Base-by-base conservation (phyloP, 202 grass and related monocot species). In the Panicum virgatum region DNA sequence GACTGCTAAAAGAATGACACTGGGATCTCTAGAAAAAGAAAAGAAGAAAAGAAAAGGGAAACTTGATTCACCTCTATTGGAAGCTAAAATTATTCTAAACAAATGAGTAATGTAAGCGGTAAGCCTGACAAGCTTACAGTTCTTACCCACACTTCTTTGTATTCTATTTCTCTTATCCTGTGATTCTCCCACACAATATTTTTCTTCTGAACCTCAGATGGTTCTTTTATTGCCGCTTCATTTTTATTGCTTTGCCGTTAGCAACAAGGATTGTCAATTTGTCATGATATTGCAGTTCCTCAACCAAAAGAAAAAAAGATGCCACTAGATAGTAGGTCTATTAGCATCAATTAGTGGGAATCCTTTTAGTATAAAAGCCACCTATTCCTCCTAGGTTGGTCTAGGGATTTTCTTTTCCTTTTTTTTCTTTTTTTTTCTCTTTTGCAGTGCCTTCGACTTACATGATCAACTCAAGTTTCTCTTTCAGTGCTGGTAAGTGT, bases 391-490 rank as follows among this genome's bases (percentile, higher is more conserved):
- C 48, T 52, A 52, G 18, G 18, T 52, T 52, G 5, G 48, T 20
- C 4, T 52, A 51, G 16, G 46, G 44, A 3, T 14, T 46, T 48
- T 34, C 32, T 34, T 34, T 48, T 6, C 39, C 3, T 40, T 9
- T 40, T 9, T 40, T 52, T 22, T 23, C n/a, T n/a, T n/a, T n/a
- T n/a, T n/a, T n/a, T n/a, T n/a, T n/a, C n/a, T 22, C 11, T 20
- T 56, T 8, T 9, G 51, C 48, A 73, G 48, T 66, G 23, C 64
- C 56, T 23, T 81, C 36, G 3, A 61, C 50, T 85, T 84, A 74
- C 66, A 59, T 78, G 45, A 60, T 76, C 32, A 89, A 70, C 19
- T 79, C 7, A 15, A 74, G 6, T 71, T 57, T 57, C 19, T 75
- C 45, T 52, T 62, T 75, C 47, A 67, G 47, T 70, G 14, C 22